Percentiles rank a stretch among this genome's conserved stretches.
phyloP scores from a whole-genome alignment of 2,329 filamentous ascomycete species.

The Hypoxylon sp. region DNA sequence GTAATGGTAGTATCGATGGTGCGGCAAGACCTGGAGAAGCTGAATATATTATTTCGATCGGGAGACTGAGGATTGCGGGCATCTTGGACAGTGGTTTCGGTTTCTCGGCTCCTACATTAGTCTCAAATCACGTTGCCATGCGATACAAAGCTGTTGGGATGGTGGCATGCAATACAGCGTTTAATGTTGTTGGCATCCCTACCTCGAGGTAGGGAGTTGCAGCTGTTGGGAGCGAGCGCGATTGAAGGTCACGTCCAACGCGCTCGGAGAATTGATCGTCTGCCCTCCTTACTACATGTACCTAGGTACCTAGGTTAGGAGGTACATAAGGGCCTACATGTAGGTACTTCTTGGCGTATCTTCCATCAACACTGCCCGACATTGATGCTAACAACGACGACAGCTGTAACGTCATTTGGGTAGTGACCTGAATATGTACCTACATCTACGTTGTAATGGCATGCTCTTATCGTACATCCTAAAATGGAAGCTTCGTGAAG shows the following conservation, averaged over 20 bases:
- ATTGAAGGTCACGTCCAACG: slow-evolving; percentile 9
- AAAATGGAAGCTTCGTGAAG: no score
- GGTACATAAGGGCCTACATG: no score
- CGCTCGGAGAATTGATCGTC: not conserved
- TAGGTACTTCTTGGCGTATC: no score
- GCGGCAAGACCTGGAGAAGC: slow-evolving; percentile 45
- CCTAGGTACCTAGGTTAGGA: no score
- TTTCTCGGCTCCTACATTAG: not conserved
- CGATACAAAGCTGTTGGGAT: not conserved
- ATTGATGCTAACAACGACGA: no score
- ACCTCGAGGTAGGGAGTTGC: not conserved
- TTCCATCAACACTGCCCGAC: no score
- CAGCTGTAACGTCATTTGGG: no score
- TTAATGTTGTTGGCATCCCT: not conserved
- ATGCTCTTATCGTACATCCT: no score
- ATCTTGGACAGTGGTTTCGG: slow-evolving; percentile 23
- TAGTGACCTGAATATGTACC: no score
- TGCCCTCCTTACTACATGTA: not conserved
- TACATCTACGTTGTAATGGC: no score
- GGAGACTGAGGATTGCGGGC: slow-evolving; percentile 39
- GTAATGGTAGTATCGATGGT: slow-evolving; percentile 24
- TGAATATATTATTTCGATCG: slow-evolving; percentile 45
- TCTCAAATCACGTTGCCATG: not conserved
- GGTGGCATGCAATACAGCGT: not conserved
- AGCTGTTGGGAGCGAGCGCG: not conserved